phyloP scores from a whole-genome alignment of 2,329 filamentous ascomycete species.

The Gnomoniopsis sp. region DNA sequence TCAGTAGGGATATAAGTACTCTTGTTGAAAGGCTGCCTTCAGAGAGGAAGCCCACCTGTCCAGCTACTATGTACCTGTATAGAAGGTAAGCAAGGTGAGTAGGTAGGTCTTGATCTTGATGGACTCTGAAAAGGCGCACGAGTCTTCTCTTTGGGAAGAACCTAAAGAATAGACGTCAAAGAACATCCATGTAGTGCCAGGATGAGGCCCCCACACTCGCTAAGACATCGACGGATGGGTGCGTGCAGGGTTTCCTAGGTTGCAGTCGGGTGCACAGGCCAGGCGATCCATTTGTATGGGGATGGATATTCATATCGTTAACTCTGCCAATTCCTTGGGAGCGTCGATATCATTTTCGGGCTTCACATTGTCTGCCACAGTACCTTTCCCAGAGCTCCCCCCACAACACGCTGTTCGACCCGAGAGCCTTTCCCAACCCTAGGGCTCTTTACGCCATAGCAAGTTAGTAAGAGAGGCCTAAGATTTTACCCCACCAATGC shows the following conservation, averaged over 20 bases:
- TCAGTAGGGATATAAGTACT: too few relatives aligned
- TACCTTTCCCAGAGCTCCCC: background rate
- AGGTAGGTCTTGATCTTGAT: too few relatives aligned
- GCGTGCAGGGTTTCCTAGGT: background rate
- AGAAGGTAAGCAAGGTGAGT: too few relatives aligned
- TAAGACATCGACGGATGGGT: background rate
- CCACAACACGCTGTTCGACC: background rate
- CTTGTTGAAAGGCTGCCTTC: too few relatives aligned
- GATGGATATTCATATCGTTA: background rate
- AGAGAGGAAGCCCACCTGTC: too few relatives aligned
- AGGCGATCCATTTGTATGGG: background rate
- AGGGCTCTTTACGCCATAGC: background rate
- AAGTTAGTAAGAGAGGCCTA: background rate
- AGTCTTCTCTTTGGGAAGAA: too few relatives aligned
- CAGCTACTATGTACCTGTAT: too few relatives aligned
- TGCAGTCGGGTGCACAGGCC: background rate
- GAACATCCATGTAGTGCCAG: constrained; percentile 14
- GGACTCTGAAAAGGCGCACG: too few relatives aligned
- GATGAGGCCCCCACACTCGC: background rate
- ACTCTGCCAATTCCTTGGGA: background rate
- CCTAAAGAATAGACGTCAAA: too few relatives aligned
- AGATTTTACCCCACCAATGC: constrained; percentile 12
- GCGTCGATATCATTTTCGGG: background rate
- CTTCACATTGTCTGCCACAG: background rate
- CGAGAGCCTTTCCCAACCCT: background rate